Base-by-base conservation (phyloP, 768 basidiomycete species). In the Leccinellum albellum region DNA sequence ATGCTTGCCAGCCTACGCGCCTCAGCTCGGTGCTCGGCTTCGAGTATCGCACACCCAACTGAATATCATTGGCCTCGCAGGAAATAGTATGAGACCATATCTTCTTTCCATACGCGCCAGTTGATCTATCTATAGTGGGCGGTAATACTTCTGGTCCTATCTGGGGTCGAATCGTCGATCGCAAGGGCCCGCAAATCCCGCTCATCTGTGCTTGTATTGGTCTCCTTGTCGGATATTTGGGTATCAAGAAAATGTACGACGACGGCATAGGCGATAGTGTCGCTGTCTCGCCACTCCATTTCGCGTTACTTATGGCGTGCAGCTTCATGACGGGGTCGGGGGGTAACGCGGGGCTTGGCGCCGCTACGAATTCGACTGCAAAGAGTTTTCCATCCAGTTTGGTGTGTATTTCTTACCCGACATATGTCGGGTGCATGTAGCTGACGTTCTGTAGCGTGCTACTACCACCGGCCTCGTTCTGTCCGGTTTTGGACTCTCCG, bases 401-500 rank as follows among this genome's bases (percentile, higher is more conserved):
- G 37, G 89, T 91, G 61, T 56, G 9, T n/a, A n/a, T 32, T 47
- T 20, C 17, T 24, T 20, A 24, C 14, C 7, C n/a, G 50, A 3
- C 17, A n/a, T n/a, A 12, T 24, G 17, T 24, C 54, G 13, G 50
- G 23, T 48, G 53, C 50, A 17, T 15, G 10, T 21, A 13, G 10
- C 32, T 50, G 35, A 56, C 50, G 23, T 53, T 23, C 28, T 50
- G 26, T 48, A 91, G 88, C 80, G 92, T 20, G 92, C 87, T 12
- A 85, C 85, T 0, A 82, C 85, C 9, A 91, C 88, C 0, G 87
- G 88, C 2, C 68, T 92, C 9, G 92, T 94, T 32, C 72, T 94
- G 20, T 91, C 91, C 0, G 94, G 91, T 31, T 94, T 91, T 60
- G 94, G 94, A 0, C 82, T 98, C 15, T 94, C 91, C 1, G 94